Conservation (phyloP, 2,329 filamentous ascomycete species). For the Xylariaceae sp. region DNA sequence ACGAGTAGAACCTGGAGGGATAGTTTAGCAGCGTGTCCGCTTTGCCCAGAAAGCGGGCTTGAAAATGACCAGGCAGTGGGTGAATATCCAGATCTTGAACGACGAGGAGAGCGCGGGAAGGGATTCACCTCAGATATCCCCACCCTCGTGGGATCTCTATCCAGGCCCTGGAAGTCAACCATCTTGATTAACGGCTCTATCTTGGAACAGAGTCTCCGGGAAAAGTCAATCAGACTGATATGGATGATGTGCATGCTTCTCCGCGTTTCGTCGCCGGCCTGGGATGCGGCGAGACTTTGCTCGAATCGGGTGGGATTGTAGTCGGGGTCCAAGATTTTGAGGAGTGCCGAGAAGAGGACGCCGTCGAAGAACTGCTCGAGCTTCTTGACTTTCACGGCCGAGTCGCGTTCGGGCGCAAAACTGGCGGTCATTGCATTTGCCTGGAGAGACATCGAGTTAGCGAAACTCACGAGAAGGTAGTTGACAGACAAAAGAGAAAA, state of each 20-base stretch:
- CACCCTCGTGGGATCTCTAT: conserved; percentile 50
- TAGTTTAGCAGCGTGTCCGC: conserved; percentile 13
- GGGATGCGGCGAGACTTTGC: conserved; percentile 37
- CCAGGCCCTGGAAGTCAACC: conserved; percentile 53
- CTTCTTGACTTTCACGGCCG: conserved; percentile 43
- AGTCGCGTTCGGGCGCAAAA: conserved; percentile 27
- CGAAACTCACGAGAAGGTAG: conserved; percentile 26
- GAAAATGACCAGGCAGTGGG: background rate
- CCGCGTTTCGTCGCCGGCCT: conserved; percentile 41
- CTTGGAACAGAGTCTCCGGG: conserved; percentile 47
- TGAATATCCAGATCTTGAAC: background rate
- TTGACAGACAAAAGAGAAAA: conserved; percentile 22
- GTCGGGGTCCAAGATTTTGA: conserved; percentile 52
- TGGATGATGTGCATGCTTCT: conserved; percentile 51
- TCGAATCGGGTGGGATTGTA: conserved; percentile 53
- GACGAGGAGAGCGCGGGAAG: background rate
- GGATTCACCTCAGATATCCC: conserved; percentile 42
- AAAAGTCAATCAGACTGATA: conserved; percentile 51
- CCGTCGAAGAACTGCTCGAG: conserved; percentile 50
- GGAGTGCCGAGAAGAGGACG: conserved; percentile 48
- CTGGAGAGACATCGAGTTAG: conserved; percentile 19
- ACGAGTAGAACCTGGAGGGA: conserved; percentile 23
- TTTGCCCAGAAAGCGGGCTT: background rate
- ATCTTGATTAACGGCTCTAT: conserved; percentile 48
- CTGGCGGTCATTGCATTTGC: conserved; percentile 28